phyloP scores from a whole-genome alignment of 2,329 filamentous ascomycete genomes.

The Penicillium sclerotigenum region DNA sequence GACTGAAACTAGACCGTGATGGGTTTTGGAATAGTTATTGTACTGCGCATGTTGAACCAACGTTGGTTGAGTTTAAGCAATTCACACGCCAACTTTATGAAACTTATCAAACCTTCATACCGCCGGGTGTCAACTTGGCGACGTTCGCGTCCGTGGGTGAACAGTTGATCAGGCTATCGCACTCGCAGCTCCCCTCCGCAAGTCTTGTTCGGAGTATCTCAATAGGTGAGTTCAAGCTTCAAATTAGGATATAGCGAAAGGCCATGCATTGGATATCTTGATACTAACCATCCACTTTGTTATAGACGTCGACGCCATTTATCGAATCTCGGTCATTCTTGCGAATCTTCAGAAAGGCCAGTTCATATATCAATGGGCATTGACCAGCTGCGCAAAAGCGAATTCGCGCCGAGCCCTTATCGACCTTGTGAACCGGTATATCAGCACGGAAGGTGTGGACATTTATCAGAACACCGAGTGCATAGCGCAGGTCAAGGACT shows the following conservation, averaged over 20 bases:
- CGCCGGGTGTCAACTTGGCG: constrained; percentile 9
- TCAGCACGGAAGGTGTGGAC: background rate
- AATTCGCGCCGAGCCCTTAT: constrained; percentile 20
- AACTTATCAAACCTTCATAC: background rate
- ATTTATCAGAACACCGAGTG: constrained; percentile 6
- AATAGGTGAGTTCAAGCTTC: constrained; percentile 15
- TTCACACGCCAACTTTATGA: background rate
- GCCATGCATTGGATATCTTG: background rate
- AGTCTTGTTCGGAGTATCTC: constrained; percentile 17
- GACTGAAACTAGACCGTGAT: background rate
- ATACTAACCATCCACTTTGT: background rate
- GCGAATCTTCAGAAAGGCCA: background rate
- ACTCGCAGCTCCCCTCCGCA: constrained; percentile 8
- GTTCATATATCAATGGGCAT: constrained; percentile 20
- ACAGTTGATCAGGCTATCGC: constrained; percentile 14
- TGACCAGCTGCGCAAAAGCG: constrained; percentile 22
- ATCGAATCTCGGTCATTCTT: constrained; percentile 22
- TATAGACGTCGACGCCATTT: constrained; percentile 26
- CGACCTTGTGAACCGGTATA: constrained; percentile 10
- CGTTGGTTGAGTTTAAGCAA: background rate
- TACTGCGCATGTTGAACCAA: background rate
- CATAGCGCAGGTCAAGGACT: constrained; percentile 20
- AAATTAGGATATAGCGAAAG: background rate
- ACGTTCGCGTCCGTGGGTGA: constrained; percentile 18
- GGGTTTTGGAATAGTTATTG: background rate